Conservation (phyloP, 108 stramenopile species). For the Pseudonitzschia multiseries region DNA sequence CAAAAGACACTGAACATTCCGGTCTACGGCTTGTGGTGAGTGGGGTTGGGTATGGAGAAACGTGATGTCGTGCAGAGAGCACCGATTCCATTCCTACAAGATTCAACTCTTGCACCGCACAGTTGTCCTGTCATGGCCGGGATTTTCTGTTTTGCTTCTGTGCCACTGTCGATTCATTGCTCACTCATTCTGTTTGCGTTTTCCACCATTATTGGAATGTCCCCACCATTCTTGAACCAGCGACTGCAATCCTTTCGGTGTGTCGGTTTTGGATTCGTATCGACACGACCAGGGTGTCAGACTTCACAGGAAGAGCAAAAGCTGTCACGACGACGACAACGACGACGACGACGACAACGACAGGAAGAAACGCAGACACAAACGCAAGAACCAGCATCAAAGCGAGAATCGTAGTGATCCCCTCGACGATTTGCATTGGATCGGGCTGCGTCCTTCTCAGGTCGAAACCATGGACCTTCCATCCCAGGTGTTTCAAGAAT, state of each 20-base stretch:
- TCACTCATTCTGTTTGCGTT: not conserved
- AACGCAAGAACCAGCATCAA: not conserved
- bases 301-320: not conserved
- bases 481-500: constrained; percentile 72
- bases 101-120: too few relatives aligned
- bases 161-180: not conserved
- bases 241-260: constrained; percentile 82
- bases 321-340: too few relatives aligned
- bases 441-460: constrained; percentile 73
- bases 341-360: too few relatives aligned
- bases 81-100: too few relatives aligned
- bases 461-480: constrained; percentile 51
- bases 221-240: not conserved
- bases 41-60: not conserved
- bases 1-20: constrained; percentile 58
- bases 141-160: too few relatives aligned
- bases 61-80: too few relatives aligned
- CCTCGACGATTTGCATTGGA: constrained; percentile 46
- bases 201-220: not conserved
- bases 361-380: not conserved
- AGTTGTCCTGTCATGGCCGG: too few relatives aligned
- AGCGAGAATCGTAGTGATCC: not conserved
- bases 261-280: constrained; percentile 73
- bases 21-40: constrained; percentile 59
- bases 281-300: constrained; percentile 28